phyloP scores from a whole-genome alignment of 805 yeast species.

The Naumovozyma baii region DNA sequence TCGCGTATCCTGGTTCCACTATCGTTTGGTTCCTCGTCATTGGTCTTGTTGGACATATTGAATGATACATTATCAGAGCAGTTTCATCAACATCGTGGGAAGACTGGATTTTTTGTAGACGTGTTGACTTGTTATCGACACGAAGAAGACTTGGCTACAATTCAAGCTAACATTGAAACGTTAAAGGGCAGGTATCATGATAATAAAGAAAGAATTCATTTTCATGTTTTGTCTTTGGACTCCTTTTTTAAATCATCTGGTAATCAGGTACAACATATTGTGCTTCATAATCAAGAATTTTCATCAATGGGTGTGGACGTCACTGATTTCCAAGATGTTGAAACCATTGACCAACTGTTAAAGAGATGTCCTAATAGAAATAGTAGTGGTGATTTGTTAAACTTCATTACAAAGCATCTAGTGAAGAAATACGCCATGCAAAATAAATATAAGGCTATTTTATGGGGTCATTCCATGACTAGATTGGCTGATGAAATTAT shows the following conservation, averaged over 20 bases:
- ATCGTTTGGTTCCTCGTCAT: conserved; percentile 53
- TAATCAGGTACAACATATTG: conserved; percentile 25
- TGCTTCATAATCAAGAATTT: conserved; percentile 27
- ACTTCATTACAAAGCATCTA: conserved; percentile 39
- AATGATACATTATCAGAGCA: conserved; percentile 57
- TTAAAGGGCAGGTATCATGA: conserved; percentile 15
- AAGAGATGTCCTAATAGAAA: conserved; percentile 40
- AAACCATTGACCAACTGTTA: conserved; percentile 9
- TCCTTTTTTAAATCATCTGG: conserved; percentile 30
- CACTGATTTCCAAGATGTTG: not conserved
- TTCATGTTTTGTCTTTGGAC: conserved; percentile 36
- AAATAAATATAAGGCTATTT: conserved; percentile 36
- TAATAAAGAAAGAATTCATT: conserved; percentile 29
- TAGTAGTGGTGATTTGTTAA: conserved; percentile 52
- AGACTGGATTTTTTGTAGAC: conserved; percentile 54
- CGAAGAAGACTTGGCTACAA: conserved; percentile 24
- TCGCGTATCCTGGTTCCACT: conserved; percentile 47
- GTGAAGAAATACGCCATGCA: conserved; percentile 39
- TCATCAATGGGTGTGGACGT: conserved; percentile 4
- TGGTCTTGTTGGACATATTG: conserved; percentile 60
- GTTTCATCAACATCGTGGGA: conserved; percentile 46
- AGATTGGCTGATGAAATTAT: conserved; percentile 71
- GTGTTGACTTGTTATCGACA: conserved; percentile 38
- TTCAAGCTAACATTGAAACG: conserved; percentile 8
- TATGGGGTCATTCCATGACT: conserved; percentile 77